These are phyloP conservation scores for Citropsis articulata DNA, from an alignment of 345 rosid genomes.

Conservation along the genomic window DNA sequence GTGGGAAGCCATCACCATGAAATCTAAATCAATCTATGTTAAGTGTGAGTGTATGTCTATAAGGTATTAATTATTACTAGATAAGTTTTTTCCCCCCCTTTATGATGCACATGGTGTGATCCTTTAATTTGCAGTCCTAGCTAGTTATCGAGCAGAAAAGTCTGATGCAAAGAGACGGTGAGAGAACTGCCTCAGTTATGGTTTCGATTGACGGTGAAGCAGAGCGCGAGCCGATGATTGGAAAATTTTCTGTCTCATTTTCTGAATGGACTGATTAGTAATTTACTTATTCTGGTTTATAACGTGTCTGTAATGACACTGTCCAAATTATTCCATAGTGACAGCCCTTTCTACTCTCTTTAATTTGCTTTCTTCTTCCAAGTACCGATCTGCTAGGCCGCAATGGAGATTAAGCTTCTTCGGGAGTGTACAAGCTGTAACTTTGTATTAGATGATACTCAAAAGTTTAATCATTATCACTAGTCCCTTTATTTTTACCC, in stretches of 20 bases:
- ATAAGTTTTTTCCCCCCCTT: background rate
- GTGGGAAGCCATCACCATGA: background rate
- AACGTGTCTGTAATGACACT: conserved; percentile 19
- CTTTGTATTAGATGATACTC: conserved; percentile 20
- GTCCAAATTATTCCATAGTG: background rate
- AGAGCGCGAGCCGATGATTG: conserved; percentile 55
- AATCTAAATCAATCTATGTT: background rate
- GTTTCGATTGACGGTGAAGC: conserved; percentile 81
- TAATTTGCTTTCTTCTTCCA: background rate
- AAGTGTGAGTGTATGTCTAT: background rate
- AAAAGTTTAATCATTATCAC: background rate
- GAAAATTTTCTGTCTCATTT: conserved; percentile 4
- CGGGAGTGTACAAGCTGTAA: conserved; percentile 63
- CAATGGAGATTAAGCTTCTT: conserved; percentile 54
- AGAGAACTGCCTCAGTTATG: conserved; percentile 63
- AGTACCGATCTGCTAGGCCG: conserved; percentile 76
- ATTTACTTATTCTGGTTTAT: background rate
- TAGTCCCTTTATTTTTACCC: background rate
- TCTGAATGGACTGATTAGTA: background rate
- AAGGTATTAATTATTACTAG: background rate
- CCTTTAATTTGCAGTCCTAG: background rate
- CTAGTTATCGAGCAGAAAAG: conserved; percentile 86
- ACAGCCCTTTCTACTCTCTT: too few relatives aligned
- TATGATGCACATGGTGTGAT: background rate
- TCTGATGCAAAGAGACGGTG: conserved; percentile 71